Base-by-base conservation (phyloP, 805 yeast species). In the Zygosaccharomyces kombuchaensis region DNA sequence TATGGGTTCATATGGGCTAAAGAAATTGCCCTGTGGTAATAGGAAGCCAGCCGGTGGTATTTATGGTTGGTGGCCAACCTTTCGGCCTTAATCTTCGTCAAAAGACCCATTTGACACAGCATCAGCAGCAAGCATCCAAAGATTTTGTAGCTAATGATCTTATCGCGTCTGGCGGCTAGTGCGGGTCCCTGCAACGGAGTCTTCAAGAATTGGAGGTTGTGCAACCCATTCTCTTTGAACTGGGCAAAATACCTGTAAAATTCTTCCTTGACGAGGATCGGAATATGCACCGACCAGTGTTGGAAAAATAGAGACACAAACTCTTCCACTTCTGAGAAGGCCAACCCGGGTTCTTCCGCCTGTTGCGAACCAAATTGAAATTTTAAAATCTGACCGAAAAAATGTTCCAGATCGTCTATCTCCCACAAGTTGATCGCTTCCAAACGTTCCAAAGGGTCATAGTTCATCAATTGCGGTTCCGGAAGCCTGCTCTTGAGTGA, bases 271-370 rank as follows among this genome's bases (percentile, higher is more conserved):
- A 86, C 87, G 43, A 89, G 58, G 12, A 87, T 71, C 0, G 96
- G 95, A 17, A 82, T 70, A 4, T 79, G 65, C 21, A 76, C 72
- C 23, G 85, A 82, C 95, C 96, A 89, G 47, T 84, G 82, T 50
- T 79, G 81, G 65, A 87, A 88, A 59, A 77, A 89, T 2, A 79
- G 60, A 0, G 84, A 74, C 14, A 85, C 74, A 25, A 86, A 72
- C 21, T 80, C 80, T 62, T 89, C 96, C 46, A 87, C 56, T 32
- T 64, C 63, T 9, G 31, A 29, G 29, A 59, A 47, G 2, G 44
- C 36, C 32, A 63, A 40, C 14, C 38, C 21, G 14, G 45, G 12
- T 8, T 44, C 47, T 8, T 37, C 22, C 12, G 36, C 45, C 10
- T 30, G 43, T 23, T 31, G 39, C 10, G 37, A 17, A 7, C 27